These are phyloP conservation scores for Mariannaea elegans DNA, from an alignment of 2,329 filamentous ascomycete genomes.

Conservation along the genomic window DNA sequence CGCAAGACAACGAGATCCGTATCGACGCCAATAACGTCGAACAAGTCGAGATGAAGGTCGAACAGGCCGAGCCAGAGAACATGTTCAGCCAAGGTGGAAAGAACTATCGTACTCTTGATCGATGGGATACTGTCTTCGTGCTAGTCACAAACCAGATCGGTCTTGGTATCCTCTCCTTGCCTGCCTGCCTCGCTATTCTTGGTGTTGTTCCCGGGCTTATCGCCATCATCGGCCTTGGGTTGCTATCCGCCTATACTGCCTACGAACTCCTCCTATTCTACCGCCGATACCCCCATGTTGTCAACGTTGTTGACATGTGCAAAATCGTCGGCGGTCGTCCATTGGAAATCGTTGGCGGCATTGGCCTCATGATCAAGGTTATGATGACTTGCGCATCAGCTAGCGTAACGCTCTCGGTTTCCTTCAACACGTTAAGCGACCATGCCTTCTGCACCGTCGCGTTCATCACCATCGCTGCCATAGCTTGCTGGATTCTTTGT, in stretches of 20 bases:
- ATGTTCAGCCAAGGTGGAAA: constrained; percentile 42
- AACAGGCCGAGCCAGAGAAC: constrained; percentile 23
- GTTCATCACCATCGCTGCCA: constrained; percentile 69
- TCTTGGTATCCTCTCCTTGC: constrained; percentile 67
- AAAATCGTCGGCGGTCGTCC: constrained; percentile 52
- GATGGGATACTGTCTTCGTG: constrained; percentile 41
- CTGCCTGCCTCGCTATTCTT: constrained; percentile 72
- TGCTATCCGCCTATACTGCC: constrained; percentile 69
- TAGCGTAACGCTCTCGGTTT: constrained; percentile 70
- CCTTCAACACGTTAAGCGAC: constrained; percentile 71
- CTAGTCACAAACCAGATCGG: constrained; percentile 43
- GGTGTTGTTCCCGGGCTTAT: constrained; percentile 74
- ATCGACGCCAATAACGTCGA: neutral
- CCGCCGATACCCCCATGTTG: constrained; percentile 71
- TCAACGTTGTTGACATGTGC: constrained; percentile 76
- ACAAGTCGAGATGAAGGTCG: neutral
- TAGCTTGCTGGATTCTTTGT: constrained; percentile 68
- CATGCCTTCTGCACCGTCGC: constrained; percentile 69
- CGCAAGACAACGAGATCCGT: neutral
- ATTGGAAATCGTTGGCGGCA: constrained; percentile 44
- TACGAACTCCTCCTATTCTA: constrained; percentile 68
- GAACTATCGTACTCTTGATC: constrained; percentile 40
- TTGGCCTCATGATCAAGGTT: constrained; percentile 76
- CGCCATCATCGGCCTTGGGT: constrained; percentile 70
- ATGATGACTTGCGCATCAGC: constrained; percentile 74